These are phyloP conservation scores for Aspergillus bertholletiae DNA, from an alignment of 495 filamentous ascomycete species.

Conservation along the genomic window DNA sequence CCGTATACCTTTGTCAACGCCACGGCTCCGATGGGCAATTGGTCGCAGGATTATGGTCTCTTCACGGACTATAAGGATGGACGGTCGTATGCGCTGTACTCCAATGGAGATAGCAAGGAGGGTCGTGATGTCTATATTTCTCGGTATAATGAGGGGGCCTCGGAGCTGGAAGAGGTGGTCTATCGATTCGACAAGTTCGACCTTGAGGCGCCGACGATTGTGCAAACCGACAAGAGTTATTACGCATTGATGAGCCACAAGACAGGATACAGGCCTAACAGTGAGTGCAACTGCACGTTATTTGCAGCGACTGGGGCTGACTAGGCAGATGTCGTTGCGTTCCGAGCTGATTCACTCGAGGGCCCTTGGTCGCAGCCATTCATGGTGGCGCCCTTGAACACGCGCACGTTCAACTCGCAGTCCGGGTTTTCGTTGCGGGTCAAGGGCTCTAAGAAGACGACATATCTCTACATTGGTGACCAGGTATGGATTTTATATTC, in stretches of 20 bases:
- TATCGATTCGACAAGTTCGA: conserved; percentile 26
- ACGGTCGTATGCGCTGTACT: conserved; percentile 23
- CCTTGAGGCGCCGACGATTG: conserved; percentile 24
- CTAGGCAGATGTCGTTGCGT: conserved; percentile 21
- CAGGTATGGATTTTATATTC: conserved; percentile 14
- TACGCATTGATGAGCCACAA: conserved; percentile 28
- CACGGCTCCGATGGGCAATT: conserved; percentile 25
- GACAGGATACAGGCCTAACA: conserved; percentile 26
- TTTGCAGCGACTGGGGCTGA: too few relatives aligned
- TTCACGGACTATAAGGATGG: conserved; percentile 24
- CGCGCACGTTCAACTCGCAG: conserved; percentile 50
- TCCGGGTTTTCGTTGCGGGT: conserved; percentile 47
- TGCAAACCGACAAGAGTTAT: conserved; percentile 25
- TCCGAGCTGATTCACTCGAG: conserved; percentile 31
- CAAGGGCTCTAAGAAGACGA: conserved; percentile 41
- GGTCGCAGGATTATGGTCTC: conserved; percentile 27
- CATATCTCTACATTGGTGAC: conserved; percentile 46
- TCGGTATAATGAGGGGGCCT: conserved; percentile 17
- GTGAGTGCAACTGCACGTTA: conserved; percentile 5
- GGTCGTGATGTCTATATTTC: conserved; percentile 24
- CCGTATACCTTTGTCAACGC: conserved; percentile 26
- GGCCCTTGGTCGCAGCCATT: conserved; percentile 52
- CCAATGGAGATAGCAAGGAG: conserved; percentile 20
- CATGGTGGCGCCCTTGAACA: conserved; percentile 44
- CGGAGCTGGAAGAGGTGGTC: conserved; percentile 15